Conservation (phyloP, 192 early-diverging fungal genomes). For the Rhizoclosmatium globosum region DNA sequence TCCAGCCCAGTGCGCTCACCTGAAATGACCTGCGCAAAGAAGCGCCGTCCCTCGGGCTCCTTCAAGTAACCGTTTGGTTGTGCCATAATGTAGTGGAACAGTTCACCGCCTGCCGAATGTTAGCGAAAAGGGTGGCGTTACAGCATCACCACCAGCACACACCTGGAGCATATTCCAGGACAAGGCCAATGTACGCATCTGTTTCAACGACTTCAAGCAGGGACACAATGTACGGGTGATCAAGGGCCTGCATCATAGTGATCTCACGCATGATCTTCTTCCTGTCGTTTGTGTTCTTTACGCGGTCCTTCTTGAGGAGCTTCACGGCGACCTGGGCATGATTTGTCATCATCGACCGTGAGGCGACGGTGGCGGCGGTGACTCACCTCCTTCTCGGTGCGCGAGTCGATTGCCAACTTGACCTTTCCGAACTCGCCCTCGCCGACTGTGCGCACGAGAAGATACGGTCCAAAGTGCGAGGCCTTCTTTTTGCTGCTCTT, state of each 20-base stretch:
- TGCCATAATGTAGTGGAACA: conserved; percentile 97
- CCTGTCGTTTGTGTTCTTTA: conserved; percentile 25
- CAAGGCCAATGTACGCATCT: conserved; percentile 95
- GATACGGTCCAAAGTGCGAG: conserved; percentile 60
- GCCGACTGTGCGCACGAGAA: conserved; percentile 56
- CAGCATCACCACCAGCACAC: neutral
- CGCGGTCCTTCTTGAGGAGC: conserved; percentile 84
- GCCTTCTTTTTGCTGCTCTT: too few species aligned
- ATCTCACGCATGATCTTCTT: conserved; percentile 49
- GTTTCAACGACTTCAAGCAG: conserved; percentile 97
- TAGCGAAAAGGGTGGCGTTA: neutral
- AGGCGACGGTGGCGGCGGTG: neutral
- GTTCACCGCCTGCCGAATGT: conserved; percentile 85
- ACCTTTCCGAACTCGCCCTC: conserved; percentile 72
- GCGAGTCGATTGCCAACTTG: conserved; percentile 57
- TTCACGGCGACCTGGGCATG: conserved; percentile 86
- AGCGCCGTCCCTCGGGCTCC: conserved; percentile 87
- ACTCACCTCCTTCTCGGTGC: conserved; percentile 41
- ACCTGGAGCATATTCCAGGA: conserved; percentile 76
- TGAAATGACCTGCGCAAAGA: conserved; percentile 93
- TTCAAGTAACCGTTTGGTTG: conserved; percentile 84
- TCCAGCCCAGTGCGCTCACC: conserved; percentile 46
- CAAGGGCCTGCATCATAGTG: conserved; percentile 40
- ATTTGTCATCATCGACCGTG: neutral
- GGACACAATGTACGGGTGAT: conserved; percentile 89